Percentiles rank a stretch among this genome's conserved stretches.
phyloP scores from a whole-genome alignment of 2,329 filamentous ascomycete species.

The Alternaria longipes region DNA sequence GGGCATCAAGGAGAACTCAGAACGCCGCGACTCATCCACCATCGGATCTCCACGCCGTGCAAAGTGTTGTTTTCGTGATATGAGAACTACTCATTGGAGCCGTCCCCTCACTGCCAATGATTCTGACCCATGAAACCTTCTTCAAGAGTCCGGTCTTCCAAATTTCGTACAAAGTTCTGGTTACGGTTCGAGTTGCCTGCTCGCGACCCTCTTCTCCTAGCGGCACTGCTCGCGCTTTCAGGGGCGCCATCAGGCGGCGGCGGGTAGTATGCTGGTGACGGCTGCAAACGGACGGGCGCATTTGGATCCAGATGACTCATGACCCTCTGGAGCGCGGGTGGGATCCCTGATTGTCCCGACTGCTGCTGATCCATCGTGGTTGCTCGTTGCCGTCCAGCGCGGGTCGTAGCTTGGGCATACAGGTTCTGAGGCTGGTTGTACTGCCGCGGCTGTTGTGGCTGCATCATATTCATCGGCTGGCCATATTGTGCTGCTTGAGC shows the following conservation, averaged over 20 bases:
- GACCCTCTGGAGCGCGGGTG: slow-evolving; percentile 89
- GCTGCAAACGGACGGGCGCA: slow-evolving; percentile 91
- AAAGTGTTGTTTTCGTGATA: slow-evolving; percentile 9
- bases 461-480: slow-evolving; percentile 66
- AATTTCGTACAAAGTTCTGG: slow-evolving; percentile 90
- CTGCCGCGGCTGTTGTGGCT: slow-evolving; percentile 48
- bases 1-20: slow-evolving; percentile 18
- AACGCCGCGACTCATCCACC: slow-evolving; percentile 16
- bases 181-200: slow-evolving; percentile 68
- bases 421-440: slow-evolving; percentile 73
- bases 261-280: slow-evolving; percentile 96
- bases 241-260: slow-evolving; percentile 85
- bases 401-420: slow-evolving; percentile 77
- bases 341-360: slow-evolving; percentile 89
- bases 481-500: slow-evolving; percentile 66
- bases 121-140: slow-evolving; percentile 81
- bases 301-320: slow-evolving; percentile 95
- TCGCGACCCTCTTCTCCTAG: slow-evolving; percentile 79
- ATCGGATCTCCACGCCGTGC: slow-evolving; percentile 6
- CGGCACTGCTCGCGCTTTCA: slow-evolving; percentile 69
- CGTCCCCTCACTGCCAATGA: slow-evolving; percentile 70
- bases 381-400: slow-evolving; percentile 84
- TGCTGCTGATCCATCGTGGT: slow-evolving; percentile 97
- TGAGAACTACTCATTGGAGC: slow-evolving; percentile 18
- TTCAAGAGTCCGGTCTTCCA: slow-evolving; percentile 93